Base-by-base conservation (phyloP, 1,284 basidiomycete genomes). In the Fomitopsis betulina region DNA sequence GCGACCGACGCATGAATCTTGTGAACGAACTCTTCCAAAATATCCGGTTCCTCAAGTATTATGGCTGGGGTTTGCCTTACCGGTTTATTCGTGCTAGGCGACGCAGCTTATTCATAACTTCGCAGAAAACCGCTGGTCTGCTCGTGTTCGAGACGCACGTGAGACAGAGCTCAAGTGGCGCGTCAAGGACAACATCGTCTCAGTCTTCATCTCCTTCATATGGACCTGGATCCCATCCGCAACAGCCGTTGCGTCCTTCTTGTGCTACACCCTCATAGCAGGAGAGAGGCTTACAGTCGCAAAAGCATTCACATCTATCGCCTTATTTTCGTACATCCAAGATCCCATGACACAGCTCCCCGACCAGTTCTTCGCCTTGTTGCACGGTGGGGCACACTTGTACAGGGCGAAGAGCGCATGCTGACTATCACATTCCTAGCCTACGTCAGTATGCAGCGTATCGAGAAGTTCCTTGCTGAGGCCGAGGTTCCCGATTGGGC, bases 11-110 rank as follows among this genome's bases (percentile, higher is more conserved):
- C 15, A 92, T 94, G 80, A 83, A 80, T 55, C 77, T 86, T 13
- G 87, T 94, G 61, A 92, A 90, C 62, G 93, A 94, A 70, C 76
- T 95, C 12, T 82, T 93, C 60, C 79, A 90, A 63, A 87, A 85
- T 63, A 82, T 88, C 57, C 77, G 85, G 10, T 88, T 88, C 68
- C 72, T 89, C 56, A 89, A 89, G 65, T 86, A 84, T 65, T 87
- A 86, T 68, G 86, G 86, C 25, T 88, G 86, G 86, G 86, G 85
- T 85, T 64, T 63, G 21, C n/a, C 21, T 7, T 3, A 32, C 21
- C 23, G 3, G 17, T 15, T 5, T 12, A 9, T 56, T 27, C 21
- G 27, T 9, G n/a, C n/a, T 13, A 9, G 40, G 17, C 5, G 30
- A 19, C 15, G 35, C 8, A 6, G n/a, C 25, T 17, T 52, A 21